phyloP scores from a whole-genome alignment of 2,329 filamentous ascomycete genomes.

The Pleurostoma richardsiae region DNA sequence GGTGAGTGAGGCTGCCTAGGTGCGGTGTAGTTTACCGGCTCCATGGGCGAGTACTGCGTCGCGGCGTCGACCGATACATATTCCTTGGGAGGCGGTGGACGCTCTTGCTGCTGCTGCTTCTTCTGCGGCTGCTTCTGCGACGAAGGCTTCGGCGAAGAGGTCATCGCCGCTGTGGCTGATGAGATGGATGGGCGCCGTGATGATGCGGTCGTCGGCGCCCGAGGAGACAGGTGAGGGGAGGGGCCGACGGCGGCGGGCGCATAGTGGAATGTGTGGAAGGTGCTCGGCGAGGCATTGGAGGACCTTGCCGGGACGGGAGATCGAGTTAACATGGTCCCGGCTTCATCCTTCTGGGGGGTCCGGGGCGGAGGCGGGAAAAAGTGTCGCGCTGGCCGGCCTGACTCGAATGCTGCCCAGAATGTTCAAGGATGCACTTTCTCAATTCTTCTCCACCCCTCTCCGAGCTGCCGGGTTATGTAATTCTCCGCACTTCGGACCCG shows the following conservation, averaged over 20 bases:
- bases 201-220: constrained; percentile 33
- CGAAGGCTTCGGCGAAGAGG: constrained; percentile 17
- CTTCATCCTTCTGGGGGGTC: constrained; percentile 34
- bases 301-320: constrained; percentile 46
- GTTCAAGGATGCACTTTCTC: no score
- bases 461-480: no score
- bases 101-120: constrained; percentile 15
- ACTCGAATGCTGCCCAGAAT: no score
- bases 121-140: constrained; percentile 11
- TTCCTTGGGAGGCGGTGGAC: constrained; percentile 23
- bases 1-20: constrained; percentile 2
- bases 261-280: constrained; percentile 38
- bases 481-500: no score
- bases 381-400: not conserved
- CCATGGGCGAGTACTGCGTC: constrained; percentile 45
- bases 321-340: constrained; percentile 55
- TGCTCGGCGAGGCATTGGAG: constrained; percentile 46
- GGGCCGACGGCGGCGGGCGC: constrained; percentile 29
- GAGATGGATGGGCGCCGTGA: constrained; percentile 34
- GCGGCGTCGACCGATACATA: constrained; percentile 43
- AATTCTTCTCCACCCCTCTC: no score
- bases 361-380: constrained; percentile 5
- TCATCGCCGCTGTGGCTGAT: constrained; percentile 22
- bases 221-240: constrained; percentile 34
- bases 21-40: constrained; percentile 32